Base-by-base conservation (phyloP, 208 protist species). In the Leishmania braziliensis region DNA sequence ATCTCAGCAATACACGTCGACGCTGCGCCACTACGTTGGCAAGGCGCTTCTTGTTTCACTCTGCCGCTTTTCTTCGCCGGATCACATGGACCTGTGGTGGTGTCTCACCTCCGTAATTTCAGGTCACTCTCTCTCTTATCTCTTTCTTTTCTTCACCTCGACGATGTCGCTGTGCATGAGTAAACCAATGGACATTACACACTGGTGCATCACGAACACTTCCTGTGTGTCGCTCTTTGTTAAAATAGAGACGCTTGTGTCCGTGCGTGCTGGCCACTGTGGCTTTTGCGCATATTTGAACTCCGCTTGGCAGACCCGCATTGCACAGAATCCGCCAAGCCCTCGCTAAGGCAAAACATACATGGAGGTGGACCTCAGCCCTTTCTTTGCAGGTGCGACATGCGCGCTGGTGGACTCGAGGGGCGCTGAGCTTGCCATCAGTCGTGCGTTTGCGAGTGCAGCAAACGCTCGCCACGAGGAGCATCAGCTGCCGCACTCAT, bases 361-460 rank as follows among this genome's bases (percentile, higher is more conserved):
- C 12, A 76, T 86, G 78, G 62, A 80, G 51, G 71, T 82, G 16
- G 72, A 82, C 50, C 74, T 86, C 43, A 77, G 72, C 48, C 6
- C 50, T 0, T 86, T 72, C 48, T 86, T 86, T n/a, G 68, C 29
- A 43, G 56, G 50, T 14, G 60, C 63, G 4, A 23, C 10, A 6
- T 68, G 74, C 29, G 60, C 18, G 26, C 56, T 86, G 43, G 6
- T 77, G 10, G 20, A 79, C 60, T 58, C 66, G 8, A 39, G 79
- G 3, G 58, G n/a, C n/a, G 88, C 80, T 20, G 88, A 91, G 74
- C 46, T 83, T 1, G 75, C 63, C 56, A 79, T 89, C 10, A 84
- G 73, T 33, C 62, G 72, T 8, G 82, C 82, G 16, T 90, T 93
- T 33, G 86, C 86, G 18, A 74, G 78, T 16, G 88, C 88, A 1